A percentile compares a stretch with the other conserved stretches of the same genome.
Conservation (phyloP, 2,329 filamentous ascomycete genomes). For the Phaeophleospora eucalypticola region DNA sequence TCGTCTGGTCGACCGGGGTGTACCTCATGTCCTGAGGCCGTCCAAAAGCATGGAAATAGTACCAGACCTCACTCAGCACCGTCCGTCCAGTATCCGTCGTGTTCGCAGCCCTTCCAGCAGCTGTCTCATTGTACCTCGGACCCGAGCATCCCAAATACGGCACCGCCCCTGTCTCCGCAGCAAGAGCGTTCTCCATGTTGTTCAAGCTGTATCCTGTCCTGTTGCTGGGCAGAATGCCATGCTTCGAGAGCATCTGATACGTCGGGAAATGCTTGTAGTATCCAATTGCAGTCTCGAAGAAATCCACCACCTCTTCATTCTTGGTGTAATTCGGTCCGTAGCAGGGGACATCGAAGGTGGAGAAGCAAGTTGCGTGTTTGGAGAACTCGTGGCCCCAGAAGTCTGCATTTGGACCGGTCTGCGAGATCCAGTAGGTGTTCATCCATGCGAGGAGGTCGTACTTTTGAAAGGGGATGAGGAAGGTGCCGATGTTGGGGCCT, state of each 20-base stretch:
- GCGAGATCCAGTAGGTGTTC: slow-evolving; percentile 62
- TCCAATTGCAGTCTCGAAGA: slow-evolving; percentile 56
- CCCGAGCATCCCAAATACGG: slow-evolving; percentile 62
- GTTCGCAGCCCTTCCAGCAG: slow-evolving; percentile 48
- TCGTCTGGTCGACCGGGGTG: slow-evolving; percentile 47
- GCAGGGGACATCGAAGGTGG: slow-evolving; percentile 61
- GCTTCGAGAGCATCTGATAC: slow-evolving; percentile 55
- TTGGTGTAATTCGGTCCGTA: slow-evolving; percentile 56
- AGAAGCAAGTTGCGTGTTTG: slow-evolving; percentile 54
- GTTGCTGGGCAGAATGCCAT: slow-evolving; percentile 57
- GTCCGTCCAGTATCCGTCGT: slow-evolving; percentile 54
- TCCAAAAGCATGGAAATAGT: slow-evolving; percentile 60
- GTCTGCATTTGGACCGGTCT: slow-evolving; percentile 51
- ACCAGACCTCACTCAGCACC: slow-evolving; percentile 61
- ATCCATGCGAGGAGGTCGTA: slow-evolving; percentile 61
- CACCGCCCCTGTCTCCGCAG: slow-evolving; percentile 48
- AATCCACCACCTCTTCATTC: slow-evolving; percentile 60
- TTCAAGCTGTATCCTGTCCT: slow-evolving; percentile 52
- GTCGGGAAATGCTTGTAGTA: slow-evolving; percentile 59
- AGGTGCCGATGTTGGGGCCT: slow-evolving; percentile 55
- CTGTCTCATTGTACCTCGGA: slow-evolving; percentile 57
- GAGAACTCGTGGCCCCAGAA: slow-evolving; percentile 52
- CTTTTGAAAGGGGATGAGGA: slow-evolving; percentile 55
- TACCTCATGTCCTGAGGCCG: slow-evolving; percentile 51
- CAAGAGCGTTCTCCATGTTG: slow-evolving; percentile 51